Evolutionary conservation across 2,329 filamentous ascomycete species (phyloP).

Genomic region (Lecanoromycetidae sp.): DNA sequence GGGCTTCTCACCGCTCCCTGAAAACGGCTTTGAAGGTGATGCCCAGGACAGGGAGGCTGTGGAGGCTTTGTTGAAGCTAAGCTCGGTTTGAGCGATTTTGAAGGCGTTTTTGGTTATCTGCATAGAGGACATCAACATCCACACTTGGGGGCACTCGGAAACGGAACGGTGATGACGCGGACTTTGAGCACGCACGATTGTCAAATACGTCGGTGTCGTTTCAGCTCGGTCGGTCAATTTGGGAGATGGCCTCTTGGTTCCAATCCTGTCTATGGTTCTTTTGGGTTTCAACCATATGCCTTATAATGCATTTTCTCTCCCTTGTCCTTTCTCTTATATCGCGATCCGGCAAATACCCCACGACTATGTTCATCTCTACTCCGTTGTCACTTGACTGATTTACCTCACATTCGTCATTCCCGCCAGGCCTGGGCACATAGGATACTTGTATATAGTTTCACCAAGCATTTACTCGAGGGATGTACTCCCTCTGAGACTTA

Average conservation of each 20-base stretch:
- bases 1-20: constrained; percentile 7
- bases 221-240: constrained; percentile 16
- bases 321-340: neutral
- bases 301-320: neutral
- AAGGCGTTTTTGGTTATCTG: neutral
- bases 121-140: neutral
- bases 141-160: neutral
- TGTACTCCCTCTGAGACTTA: too few species aligned
- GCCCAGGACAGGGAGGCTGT: constrained; percentile 36
- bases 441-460: too few species aligned
- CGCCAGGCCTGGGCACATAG: too few species aligned
- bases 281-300: neutral
- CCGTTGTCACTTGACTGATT: too few species aligned
- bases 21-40: constrained; percentile 21
- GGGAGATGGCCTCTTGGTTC: neutral
- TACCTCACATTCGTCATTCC: too few species aligned
- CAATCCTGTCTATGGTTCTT: neutral
- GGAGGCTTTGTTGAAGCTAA: constrained; percentile 37
- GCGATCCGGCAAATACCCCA: neutral
- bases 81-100: constrained; percentile 30
- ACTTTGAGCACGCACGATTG: constrained; percentile 15
- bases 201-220: constrained; percentile 13
- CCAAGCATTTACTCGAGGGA: too few species aligned
- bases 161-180: constrained; percentile 12
- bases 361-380: constrained; percentile 1